These are phyloP conservation scores for Cercophora newfieldiana DNA, from an alignment of 495 filamentous ascomycete species.

Conservation along the genomic window DNA sequence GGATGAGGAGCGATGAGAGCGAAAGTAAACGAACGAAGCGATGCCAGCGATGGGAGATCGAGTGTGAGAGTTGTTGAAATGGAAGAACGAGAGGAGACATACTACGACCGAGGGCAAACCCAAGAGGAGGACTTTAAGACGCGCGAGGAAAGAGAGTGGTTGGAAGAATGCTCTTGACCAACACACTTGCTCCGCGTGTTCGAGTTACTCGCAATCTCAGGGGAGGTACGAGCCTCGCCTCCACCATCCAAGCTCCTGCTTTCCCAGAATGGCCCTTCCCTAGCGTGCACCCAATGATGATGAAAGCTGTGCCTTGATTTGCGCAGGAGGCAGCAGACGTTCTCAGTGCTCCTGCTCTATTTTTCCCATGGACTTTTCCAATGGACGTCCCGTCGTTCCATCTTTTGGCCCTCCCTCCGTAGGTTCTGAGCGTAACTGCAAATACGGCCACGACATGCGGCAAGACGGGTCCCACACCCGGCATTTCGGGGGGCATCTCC, in stretches of 20 bases:
- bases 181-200: background rate
- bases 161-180: background rate
- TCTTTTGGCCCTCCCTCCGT: too few species aligned
- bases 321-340: background rate
- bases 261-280: background rate
- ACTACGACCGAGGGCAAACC: background rate
- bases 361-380: too few species aligned
- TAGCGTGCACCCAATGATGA: background rate
- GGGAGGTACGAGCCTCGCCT: background rate
- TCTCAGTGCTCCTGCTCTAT: too few species aligned
- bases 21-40: conserved; percentile 10
- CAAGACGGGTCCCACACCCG: too few species aligned
- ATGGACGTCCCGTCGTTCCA: too few species aligned
- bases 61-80: conserved; percentile 10
- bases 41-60: conserved; percentile 2
- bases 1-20: conserved; percentile 1
- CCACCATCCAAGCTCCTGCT: background rate
- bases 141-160: background rate
- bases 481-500: background rate
- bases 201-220: background rate
- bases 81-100: background rate
- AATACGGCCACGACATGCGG: too few species aligned
- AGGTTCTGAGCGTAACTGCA: too few species aligned
- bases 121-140: background rate
- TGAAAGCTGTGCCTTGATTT: background rate